Evolutionary conservation across 257 asterid species (phyloP), one percentile per base, ranked within the genome.

Genomic region (Catharanthus roseus): DNA sequence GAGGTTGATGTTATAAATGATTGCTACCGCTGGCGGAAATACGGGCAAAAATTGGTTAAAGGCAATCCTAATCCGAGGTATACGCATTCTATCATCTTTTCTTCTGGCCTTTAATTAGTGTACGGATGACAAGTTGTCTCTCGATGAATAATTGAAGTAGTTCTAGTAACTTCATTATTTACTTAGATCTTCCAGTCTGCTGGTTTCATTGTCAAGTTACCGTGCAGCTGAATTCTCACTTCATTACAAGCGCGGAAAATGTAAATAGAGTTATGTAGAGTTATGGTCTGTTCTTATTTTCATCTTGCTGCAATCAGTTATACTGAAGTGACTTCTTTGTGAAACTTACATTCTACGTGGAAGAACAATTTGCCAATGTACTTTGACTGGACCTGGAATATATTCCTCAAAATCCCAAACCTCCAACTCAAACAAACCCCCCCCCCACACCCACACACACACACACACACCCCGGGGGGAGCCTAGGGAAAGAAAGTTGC

Each of bases 61-160:
- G 97, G 98, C 76, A 93, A 87, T 83, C 92, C 95, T 57, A 87
- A 93, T 74, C 98, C 98, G n/a, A 87, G 98, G 98, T 93, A 88
- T 53, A 28, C 69, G 12, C 42, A 39, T 39, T 45, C 38, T 26
- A 18, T 47, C 41, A 3, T 67, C 10, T 49, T 51, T 16, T 41
- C 41, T 6, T 16, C 15, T 67, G 42, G 24, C 34, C 11, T 47
- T 16, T 6, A 13, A 21, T 15, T 67, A 15, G 72, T 29, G 21
- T 44, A 47, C 7, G 19, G 26, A 45, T 16, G 4, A 10, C 47
- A 26, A 28, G 24, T 60, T 54, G 34, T 28, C 19, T n/a, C 21
- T 53, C 23, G 7, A 34, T 42, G 49, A 47, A 21, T 41, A 38
- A 53, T 34, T 34, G 47, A 26, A 39, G 11, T 55, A n/a, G 10